Evolutionary conservation across 2,329 filamentous ascomycete genomes (phyloP).

Genomic region (Aspergillus sp.): DNA sequence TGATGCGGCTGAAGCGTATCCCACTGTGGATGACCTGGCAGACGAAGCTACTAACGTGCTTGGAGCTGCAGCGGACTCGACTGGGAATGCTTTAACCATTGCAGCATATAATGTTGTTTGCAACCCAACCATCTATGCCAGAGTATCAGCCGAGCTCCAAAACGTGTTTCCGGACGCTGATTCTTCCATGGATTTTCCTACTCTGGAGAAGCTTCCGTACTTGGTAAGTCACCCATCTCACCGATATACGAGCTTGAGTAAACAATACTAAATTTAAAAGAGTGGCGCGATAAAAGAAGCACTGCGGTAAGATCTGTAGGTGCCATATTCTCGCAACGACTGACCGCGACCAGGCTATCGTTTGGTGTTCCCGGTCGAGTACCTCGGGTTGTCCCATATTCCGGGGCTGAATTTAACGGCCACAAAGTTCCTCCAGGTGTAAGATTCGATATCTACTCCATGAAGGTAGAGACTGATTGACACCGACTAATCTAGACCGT

Average conservation of each 20-base stretch:
- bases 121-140: constrained; percentile 27
- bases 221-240: constrained; percentile 21
- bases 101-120: constrained; percentile 29
- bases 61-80: constrained; percentile 35
- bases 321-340: background rate
- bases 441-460: background rate
- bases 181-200: constrained; percentile 23
- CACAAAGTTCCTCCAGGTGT: constrained; percentile 33
- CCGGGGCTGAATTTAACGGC: constrained; percentile 31
- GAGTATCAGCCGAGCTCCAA: constrained; percentile 28
- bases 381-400: constrained; percentile 33
- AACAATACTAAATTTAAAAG: constrained; percentile 15
- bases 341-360: constrained; percentile 22
- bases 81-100: constrained; percentile 35
- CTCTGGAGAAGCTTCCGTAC: constrained; percentile 38
- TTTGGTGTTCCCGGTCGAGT: constrained; percentile 35
- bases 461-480: background rate
- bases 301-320: constrained; percentile 26
- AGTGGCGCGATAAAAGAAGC: constrained; percentile 39
- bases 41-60: constrained; percentile 30
- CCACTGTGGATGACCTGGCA: constrained; percentile 24
- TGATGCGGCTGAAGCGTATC: constrained; percentile 18
- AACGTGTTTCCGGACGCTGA: constrained; percentile 30
- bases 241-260: background rate
- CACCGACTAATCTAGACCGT: constrained; percentile 9